Evolutionary conservation across 208 protist species (phyloP), one percentile per base, ranked within the genome.

Genomic region (Trypanosoma caninum): DNA sequence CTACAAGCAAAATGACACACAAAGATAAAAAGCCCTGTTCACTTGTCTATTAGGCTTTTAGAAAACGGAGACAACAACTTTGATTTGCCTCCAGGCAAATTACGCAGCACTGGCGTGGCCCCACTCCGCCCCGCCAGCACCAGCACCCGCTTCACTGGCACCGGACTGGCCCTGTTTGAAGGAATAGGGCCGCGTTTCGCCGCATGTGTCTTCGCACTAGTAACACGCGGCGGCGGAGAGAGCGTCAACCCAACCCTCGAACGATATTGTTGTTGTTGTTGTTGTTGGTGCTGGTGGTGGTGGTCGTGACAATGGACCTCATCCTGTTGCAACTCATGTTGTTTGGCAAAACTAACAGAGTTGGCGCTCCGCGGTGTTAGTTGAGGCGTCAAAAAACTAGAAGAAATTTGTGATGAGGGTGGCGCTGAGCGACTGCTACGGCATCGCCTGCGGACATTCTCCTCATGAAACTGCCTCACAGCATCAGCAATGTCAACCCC

Each of bases 401-500:
- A 11, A 2, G 42, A 27, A 3, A 18, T 4, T 16, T 20, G 28
- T 4, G 52, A 18, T 13, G 30, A 25, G 20, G 38, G 55, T 33
- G 55, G 38, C 10, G 55, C n/a, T 11, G 55, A 47, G 48, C 30
- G 31, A 18, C 48, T 30, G n/a, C 16, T 1, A 3, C 30, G 8
- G 30, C 30, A 6, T 23, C 2, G 20, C 42, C 20, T 9, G 37
- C 28, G 28, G 16, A 37, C 30, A 25, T 13, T 14, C 1, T 38
- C 34, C 9, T 55, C 54, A 31, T 38, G 48, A 37, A 55, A 68
- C 44, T 72, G 25, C 47, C 53, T 11, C 3, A 77, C 22, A 34
- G 72, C 16, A 8, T 54, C 63, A 1, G 53, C 72, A 34, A 77
- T 56, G 47, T 72, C 54, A 8, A 64, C 44, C 11, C 72, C 72